Percentiles rank a stretch among this genome's conserved stretches.
Evolutionary conservation across 2,329 filamentous ascomycete species (phyloP).

Genomic region (Pseudogymnoascus sp.): DNA sequence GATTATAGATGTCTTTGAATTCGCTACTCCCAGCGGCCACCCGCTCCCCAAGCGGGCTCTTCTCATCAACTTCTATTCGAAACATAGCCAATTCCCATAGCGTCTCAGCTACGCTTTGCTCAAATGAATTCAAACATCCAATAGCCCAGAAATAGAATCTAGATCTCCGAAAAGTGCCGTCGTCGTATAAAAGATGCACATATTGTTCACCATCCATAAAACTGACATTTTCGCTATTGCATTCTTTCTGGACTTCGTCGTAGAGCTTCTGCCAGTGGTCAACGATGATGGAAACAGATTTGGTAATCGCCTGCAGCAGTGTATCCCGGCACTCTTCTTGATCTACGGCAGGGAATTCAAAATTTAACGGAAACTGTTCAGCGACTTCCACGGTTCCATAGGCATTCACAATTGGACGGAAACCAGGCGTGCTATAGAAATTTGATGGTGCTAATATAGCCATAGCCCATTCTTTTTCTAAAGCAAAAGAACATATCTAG

Average conservation of each 20-base stretch:
- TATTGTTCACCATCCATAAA: not conserved
- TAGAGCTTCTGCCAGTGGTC: not conserved
- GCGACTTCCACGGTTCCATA: no score
- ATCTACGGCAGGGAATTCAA: not conserved
- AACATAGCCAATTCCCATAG: not conserved
- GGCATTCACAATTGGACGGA: no score
- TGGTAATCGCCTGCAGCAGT: not conserved
- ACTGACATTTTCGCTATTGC: not conserved
- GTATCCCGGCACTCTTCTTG: not conserved
- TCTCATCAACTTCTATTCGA: not conserved
- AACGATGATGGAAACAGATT: not conserved
- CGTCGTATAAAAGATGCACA: constrained; percentile 20
- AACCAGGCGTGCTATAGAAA: no score
- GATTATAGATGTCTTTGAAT: not conserved
- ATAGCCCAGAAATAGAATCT: constrained; percentile 25
- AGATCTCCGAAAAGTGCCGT: constrained; percentile 23
- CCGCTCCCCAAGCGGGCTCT: not conserved
- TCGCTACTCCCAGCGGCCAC: no score
- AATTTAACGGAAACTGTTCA: no score
- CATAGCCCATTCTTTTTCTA: not conserved
- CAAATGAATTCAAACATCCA: constrained; percentile 18
- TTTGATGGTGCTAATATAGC: not conserved
- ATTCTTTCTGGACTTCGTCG: not conserved
- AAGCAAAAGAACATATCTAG: not conserved
- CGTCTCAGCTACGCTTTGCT: constrained; percentile 18